Conservation (phyloP, 768 basidiomycete genomes). For the Lactarius tabidus region DNA sequence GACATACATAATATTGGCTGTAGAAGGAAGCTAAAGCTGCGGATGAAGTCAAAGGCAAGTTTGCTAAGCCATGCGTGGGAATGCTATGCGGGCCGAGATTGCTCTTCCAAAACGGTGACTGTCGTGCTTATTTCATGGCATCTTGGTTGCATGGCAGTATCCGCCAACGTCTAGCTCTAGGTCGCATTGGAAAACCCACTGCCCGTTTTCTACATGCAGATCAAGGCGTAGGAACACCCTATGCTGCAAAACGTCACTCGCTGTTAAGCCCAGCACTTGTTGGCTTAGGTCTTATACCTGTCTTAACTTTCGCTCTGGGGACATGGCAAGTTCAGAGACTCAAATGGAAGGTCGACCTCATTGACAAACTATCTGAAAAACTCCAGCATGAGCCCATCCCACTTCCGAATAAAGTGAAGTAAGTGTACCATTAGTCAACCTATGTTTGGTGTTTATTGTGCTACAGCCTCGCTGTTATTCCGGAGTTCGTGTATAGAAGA, state of each 20-base stretch:
- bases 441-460: constrained; percentile 21
- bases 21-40: constrained; percentile 4
- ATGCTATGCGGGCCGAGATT: constrained; percentile 3
- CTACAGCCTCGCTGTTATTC: constrained; percentile 63
- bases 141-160: neutral
- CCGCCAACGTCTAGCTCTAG: constrained; percentile 2
- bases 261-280: constrained; percentile 69
- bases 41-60: constrained; percentile 1
- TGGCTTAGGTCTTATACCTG: constrained; percentile 77
- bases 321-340: constrained; percentile 92
- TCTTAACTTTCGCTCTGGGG: constrained; percentile 87
- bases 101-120: neutral
- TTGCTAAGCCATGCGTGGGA: constrained; percentile 9
- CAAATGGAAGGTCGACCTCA: constrained; percentile 91
- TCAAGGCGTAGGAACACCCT: constrained; percentile 28
- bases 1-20: constrained; percentile 20
- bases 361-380: constrained; percentile 92
- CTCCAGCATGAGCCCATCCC: constrained; percentile 70
- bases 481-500: constrained; percentile 87
- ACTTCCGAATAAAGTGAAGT: constrained; percentile 88
- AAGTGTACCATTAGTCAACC: constrained; percentile 30
- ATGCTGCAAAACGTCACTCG: constrained; percentile 55
- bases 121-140: neutral
- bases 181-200: constrained; percentile 4
- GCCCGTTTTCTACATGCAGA: constrained; percentile 20